Base-by-base conservation (phyloP, 2,329 filamentous ascomycete species). In the Ophiocordyceps australis region DNA sequence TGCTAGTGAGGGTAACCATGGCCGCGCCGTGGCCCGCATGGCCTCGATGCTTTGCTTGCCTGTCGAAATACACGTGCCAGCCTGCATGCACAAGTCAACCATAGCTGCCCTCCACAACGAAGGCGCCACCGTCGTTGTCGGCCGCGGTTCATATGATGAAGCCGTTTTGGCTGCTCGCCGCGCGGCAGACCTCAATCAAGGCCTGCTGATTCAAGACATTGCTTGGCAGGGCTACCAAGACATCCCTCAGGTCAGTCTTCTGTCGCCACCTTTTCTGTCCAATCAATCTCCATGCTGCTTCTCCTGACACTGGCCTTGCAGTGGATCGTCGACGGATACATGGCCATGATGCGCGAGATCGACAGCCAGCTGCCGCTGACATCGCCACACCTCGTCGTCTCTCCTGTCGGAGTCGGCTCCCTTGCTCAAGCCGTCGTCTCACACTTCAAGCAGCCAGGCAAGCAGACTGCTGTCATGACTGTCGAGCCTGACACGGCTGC, bases 251-350 rank as follows among this genome's bases (percentile, higher is more conserved):
- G 65, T 65, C 28, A 31, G 46, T 31, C 10, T 3, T 5, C 7
- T 11, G 5, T 8, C 22, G n/a, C 25, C 12, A 7, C 4, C 5
- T 3, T 9, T 14, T 15, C 8, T 10, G 4, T 14, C 7, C 12
- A 5, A 17, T 5, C 6, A 9, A 13, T 5, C 4, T 7, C 14
- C 11, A n/a, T 9, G 3, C 16, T 18, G 12, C 32, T 29, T 15
- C 27, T 19, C 5, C 9, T 8, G 17, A 19, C 10, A 10, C 17
- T 8, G 8, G 9, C 19, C 11, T 4, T 6, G 9, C 24, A 65
- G 45, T 83, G 74, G 70, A 75, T 85, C 14, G 74, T 82, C 0
- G 70, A 86, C 32, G 80, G 80, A 0, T 89, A 86, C 38, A 58
- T 57, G 5, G 82, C 77, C 0, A 74, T 85, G 62, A 53, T 85